Conservation (phyloP, 208 protist genomes). For the Angomonas ambiguus region DNA sequence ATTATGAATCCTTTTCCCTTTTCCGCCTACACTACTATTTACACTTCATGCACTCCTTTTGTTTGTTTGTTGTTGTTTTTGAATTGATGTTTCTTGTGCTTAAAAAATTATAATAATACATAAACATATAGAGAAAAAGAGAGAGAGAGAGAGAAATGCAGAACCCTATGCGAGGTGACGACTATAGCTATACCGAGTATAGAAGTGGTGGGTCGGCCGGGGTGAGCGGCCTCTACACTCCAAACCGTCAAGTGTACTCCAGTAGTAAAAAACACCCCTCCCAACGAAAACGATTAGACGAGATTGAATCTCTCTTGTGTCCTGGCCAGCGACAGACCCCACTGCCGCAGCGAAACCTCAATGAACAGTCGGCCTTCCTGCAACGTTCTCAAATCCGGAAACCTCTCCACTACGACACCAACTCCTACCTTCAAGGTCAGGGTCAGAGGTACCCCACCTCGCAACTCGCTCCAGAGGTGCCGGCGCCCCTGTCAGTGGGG, state of each 20-base stretch:
- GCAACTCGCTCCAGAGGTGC: not conserved
- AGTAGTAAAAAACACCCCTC: not conserved
- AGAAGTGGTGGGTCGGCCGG: not conserved
- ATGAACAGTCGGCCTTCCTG: not conserved
- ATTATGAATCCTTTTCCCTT: too few relatives aligned
- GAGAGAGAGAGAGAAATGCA: too few relatives aligned
- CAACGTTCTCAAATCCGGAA: not conserved
- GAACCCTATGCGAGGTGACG: slow-evolving; percentile 1
- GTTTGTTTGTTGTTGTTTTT: not conserved
- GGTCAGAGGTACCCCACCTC: not conserved
- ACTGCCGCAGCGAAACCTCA: not conserved
- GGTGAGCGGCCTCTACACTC: not conserved
- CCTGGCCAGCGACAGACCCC: not conserved
- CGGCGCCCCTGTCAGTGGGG: not conserved
- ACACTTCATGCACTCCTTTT: not conserved
- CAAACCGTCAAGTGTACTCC: not conserved
- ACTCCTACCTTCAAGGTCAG: not conserved
- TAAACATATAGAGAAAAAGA: not conserved
- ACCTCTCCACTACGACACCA: not conserved
- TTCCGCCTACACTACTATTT: not conserved
- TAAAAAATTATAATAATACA: not conserved
- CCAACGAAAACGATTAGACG: not conserved
- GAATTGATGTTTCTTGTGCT: not conserved
- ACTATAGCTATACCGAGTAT: not conserved
- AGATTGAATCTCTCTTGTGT: slow-evolving; percentile 1